phyloP scores from a whole-genome alignment of 2,329 filamentous ascomycete genomes.

The Scopulariopsis brevicaulis region DNA sequence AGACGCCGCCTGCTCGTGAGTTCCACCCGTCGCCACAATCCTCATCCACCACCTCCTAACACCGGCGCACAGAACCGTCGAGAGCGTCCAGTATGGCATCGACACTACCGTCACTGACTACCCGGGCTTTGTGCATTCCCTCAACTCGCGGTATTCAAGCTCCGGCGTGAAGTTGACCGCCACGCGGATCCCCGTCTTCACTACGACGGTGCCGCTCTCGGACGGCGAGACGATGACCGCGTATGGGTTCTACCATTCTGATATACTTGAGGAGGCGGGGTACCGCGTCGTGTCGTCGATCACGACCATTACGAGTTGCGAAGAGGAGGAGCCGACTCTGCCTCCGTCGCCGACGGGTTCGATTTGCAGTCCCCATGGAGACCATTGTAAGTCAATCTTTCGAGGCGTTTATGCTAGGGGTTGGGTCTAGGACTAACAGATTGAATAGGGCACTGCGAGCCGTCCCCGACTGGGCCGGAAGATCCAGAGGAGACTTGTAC shows the following conservation, averaged over 20 bases:
- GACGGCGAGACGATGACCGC: slow-evolving; percentile 11
- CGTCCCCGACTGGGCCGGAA: neutral
- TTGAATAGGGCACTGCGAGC: slow-evolving; percentile 9
- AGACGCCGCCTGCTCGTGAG: slow-evolving; percentile 7
- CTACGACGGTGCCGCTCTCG: slow-evolving; percentile 6
- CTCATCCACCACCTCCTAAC: neutral
- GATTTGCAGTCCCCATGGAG: slow-evolving; percentile 6
- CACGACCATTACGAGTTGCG: slow-evolving; percentile 7
- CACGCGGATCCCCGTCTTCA: slow-evolving; percentile 9
- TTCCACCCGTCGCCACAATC: neutral
- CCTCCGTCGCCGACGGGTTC: slow-evolving; percentile 10
- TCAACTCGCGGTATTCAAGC: slow-evolving; percentile 12
- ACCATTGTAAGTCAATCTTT: neutral
- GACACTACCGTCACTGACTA: slow-evolving; percentile 10
- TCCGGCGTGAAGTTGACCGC: slow-evolving; percentile 9
- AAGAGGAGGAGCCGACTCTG: slow-evolving; percentile 3
- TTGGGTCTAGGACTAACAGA: neutral
- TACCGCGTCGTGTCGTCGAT: slow-evolving; percentile 9
- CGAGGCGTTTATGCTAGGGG: too few relatives aligned
- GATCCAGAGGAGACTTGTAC: neutral
- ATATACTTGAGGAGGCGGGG: slow-evolving; percentile 10
- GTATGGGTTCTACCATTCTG: slow-evolving; percentile 11
- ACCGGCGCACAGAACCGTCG: neutral
- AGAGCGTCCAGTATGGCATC: slow-evolving; percentile 12
- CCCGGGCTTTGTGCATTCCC: slow-evolving; percentile 9